Evolutionary conservation across 345 rosid genomes (phyloP).

Genomic region (Eucalyptus shirleyi): DNA sequence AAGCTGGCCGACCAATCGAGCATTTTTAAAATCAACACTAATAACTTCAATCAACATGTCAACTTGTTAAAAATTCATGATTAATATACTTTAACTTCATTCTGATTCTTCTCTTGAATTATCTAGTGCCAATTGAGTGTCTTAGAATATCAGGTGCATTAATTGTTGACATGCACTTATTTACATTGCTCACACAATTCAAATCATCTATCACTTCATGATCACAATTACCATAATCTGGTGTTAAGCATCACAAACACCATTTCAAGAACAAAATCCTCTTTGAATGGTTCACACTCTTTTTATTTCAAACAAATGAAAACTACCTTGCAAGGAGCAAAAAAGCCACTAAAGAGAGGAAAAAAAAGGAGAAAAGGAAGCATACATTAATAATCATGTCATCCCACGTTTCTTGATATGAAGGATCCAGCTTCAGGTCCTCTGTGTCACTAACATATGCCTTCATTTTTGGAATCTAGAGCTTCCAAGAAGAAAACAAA

Average conservation of each 20-base stretch:
- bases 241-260: background rate
- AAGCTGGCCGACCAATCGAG: background rate
- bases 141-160: background rate
- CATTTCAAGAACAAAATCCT: background rate
- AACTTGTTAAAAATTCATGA: background rate
- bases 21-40: background rate
- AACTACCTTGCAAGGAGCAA: background rate
- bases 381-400: slow-evolving; percentile 95
- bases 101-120: background rate
- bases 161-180: background rate
- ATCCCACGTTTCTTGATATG: slow-evolving; percentile 95
- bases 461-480: slow-evolving; percentile 99
- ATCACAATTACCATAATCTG: background rate
- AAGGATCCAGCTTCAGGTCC: slow-evolving; percentile 88
- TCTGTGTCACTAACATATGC: slow-evolving; percentile 93
- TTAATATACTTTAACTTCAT: background rate
- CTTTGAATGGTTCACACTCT: background rate
- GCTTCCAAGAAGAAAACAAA: slow-evolving; percentile 62
- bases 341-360: background rate
- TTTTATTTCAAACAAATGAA: background rate
- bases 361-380: background rate
- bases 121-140: background rate
- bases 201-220: background rate
- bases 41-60: background rate
- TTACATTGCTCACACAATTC: background rate